Evolutionary conservation across 2,329 filamentous ascomycete genomes (phyloP).

Genomic region (Chrysosporium queenslandicum): DNA sequence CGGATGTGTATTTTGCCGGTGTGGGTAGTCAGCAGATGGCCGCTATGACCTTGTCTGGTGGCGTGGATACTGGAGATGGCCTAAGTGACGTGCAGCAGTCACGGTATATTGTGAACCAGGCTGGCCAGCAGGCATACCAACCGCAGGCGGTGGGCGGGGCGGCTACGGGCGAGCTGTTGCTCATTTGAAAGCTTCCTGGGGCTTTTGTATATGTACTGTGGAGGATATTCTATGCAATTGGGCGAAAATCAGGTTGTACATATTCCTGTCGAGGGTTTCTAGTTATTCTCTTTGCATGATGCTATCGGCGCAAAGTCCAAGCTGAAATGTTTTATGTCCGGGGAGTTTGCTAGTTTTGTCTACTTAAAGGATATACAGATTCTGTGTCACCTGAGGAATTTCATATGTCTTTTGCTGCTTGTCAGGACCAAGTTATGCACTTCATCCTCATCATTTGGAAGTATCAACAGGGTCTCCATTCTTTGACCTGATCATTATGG

Average conservation of each 20-base stretch:
- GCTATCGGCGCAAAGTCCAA: background rate
- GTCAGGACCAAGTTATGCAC: background rate
- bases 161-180: conserved; percentile 60
- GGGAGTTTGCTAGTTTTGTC: background rate
- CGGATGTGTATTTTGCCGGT: conserved; percentile 79
- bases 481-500: background rate
- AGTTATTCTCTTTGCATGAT: background rate
- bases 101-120: conserved; percentile 67
- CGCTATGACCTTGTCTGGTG: conserved; percentile 57
- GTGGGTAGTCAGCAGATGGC: conserved; percentile 66
- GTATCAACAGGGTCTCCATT: background rate
- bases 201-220: background rate
- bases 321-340: too few relatives aligned
- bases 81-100: conserved; percentile 46
- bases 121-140: conserved; percentile 65
- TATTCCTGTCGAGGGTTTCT: background rate
- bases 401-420: too few relatives aligned
- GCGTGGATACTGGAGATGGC: conserved; percentile 49
- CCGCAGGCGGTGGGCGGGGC: conserved; percentile 54
- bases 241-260: background rate
- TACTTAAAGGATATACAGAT: too few relatives aligned
- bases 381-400: too few relatives aligned
- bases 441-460: background rate
- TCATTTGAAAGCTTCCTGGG: conserved; percentile 14
- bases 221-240: background rate